phyloP scores from a whole-genome alignment of 495 filamentous ascomycete species.

The Aspergillus panamensis region DNA sequence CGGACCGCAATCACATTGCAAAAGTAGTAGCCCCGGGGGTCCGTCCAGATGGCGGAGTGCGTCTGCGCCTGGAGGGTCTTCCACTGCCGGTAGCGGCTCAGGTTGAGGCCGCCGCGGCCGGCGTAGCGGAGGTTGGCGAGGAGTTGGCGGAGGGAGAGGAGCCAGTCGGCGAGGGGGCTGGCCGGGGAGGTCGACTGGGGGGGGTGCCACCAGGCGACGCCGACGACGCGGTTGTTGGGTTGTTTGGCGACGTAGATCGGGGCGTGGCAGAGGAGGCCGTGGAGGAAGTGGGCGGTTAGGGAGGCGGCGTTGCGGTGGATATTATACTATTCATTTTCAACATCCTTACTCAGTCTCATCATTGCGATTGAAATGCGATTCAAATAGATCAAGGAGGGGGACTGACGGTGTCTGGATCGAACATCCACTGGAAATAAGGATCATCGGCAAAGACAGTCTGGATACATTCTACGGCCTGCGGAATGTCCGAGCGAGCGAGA shows the following conservation, averaged over 20 bases:
- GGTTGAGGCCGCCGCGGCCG: conserved; percentile 62
- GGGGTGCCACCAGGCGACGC: conserved; percentile 62
- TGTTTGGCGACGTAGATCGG: conserved; percentile 61
- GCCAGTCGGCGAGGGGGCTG: conserved; percentile 55
- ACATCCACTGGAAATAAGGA: conserved; percentile 63
- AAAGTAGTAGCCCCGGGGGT: conserved; percentile 61
- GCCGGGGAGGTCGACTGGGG: conserved; percentile 50
- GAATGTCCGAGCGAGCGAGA: conserved; percentile 56
- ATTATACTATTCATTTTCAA: conserved; percentile 41
- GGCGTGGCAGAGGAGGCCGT: conserved; percentile 56
- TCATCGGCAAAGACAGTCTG: conserved; percentile 62
- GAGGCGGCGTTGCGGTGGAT: conserved; percentile 56
- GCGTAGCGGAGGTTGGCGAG: conserved; percentile 56
- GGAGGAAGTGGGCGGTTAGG: conserved; percentile 58
- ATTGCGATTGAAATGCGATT: too few species aligned
- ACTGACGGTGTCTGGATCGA: conserved; percentile 49
- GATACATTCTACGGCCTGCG: conserved; percentile 55
- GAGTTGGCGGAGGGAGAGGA: conserved; percentile 57
- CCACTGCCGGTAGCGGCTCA: conserved; percentile 58
- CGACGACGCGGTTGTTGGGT: conserved; percentile 44
- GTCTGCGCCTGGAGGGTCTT: conserved; percentile 42
- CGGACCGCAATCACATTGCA: conserved; percentile 66
- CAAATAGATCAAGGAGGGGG: too few species aligned
- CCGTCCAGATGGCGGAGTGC: conserved; percentile 34
- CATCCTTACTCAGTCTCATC: too few species aligned